These are phyloP conservation scores for Wallemia mellicola DNA, from an alignment of 1,284 basidiomycete genomes.

Conservation along the genomic window DNA sequence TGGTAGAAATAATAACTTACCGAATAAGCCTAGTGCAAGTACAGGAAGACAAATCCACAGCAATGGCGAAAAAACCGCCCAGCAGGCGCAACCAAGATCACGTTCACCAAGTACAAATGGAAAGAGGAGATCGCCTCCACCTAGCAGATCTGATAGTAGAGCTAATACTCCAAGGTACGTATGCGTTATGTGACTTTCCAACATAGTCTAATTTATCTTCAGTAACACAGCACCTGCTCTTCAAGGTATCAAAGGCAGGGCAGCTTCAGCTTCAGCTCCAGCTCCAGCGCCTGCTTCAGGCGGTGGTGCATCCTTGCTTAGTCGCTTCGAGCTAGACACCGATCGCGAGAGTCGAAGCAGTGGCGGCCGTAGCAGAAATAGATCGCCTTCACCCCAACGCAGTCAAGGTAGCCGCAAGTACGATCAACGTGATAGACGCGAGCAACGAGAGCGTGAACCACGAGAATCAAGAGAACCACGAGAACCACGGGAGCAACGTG, in stretches of 20 bases:
- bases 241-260: background rate
- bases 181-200: no score
- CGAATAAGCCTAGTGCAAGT: background rate
- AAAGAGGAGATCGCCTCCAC: background rate
- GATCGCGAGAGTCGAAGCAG: conserved; percentile 5
- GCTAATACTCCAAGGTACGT: background rate
- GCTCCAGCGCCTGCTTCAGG: conserved; percentile 8
- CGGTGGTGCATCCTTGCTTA: conserved; percentile 1
- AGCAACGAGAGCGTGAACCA: background rate
- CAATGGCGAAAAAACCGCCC: background rate
- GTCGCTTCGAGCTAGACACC: conserved; percentile 3
- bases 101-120: background rate
- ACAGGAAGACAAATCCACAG: no score
- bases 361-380: conserved; percentile 4
- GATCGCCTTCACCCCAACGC: conserved; percentile 6
- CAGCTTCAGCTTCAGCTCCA: conserved; percentile 8
- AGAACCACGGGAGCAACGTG: no score
- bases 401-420: conserved; percentile 18
- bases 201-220: background rate
- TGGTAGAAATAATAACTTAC: background rate
- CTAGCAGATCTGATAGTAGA: background rate
- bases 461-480: conserved; percentile 6
- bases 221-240: background rate
- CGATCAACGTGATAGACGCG: conserved; percentile 18
- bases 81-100: background rate